Base-by-base conservation (phyloP, 1,139 yeast species). In the Magnusiomyces fungicola region DNA sequence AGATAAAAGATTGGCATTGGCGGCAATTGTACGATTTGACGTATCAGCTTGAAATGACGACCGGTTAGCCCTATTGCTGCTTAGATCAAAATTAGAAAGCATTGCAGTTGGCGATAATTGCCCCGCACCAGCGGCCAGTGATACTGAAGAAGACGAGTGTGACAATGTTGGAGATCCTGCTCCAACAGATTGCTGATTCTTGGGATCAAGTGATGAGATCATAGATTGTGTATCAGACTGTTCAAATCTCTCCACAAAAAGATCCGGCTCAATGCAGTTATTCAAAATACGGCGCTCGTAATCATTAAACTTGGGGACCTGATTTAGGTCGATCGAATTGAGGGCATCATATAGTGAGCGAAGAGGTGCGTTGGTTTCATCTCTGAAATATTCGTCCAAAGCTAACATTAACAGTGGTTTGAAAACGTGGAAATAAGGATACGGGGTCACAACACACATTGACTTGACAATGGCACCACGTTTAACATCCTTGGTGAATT, bases 401-500 rank as follows among this genome's bases (percentile, higher is more conserved):
- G 81, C 75, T 41, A 80, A 72, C 54, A 79, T 61, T 46, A 80
- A 63, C 52, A 80, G 63, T 2, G 86, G 85, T 61, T 75, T 77
- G 64, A 79, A 79, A 51, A 76, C 76, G 57, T 79, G 80, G 65
- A 79, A 76, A 59, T 69, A 78, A 3, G 73, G 64, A 46, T 75
- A 69, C 27, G 68, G 67, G 18, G 85, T 79, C 23, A 80, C 67
- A 25, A 80, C 70, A 21, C 80, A 74, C 55, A 80, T 65, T 23
- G 82, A 71, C 58, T 78, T 78, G 51, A 80, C 79, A 23, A 70
- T 68, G 3, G 81, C 76, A 1, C 83, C 83, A 55, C 85, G 65
- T 57, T 71, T 72, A 38, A 71, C 75, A n/a, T 61, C 60, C 33
- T 63, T 61, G 42, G 71, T 72, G 56, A 74, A 76, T 56, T 71